Base-by-base conservation (phyloP, 257 asterid species). In the Solanum peruvianum region DNA sequence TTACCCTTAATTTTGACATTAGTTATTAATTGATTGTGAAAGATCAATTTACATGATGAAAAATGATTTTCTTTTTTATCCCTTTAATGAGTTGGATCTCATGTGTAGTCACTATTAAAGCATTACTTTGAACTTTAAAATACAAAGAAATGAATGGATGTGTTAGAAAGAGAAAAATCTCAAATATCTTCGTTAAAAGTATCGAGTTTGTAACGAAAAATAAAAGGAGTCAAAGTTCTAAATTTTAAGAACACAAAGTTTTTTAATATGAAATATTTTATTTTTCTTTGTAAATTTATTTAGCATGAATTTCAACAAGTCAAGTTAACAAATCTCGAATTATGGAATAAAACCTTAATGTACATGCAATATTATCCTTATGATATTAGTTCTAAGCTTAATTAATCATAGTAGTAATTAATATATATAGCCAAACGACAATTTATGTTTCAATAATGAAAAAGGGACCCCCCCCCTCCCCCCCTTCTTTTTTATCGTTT, bases 161-260 rank as follows among this genome's bases (percentile, higher is more conserved):
- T 72, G 29, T 1, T 37, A 13, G 18, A 73, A 37, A 20, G 20
- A 35, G 18, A 39, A 15, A 7, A 37, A 72, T 72, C 0, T 11
- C 49, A 7, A 2, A 37, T 23, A 29, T 0, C 29, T 33, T 33
- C 4, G 5, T 20, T 72, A 37, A 37, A 5, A 72, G 6, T 35
- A 72, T 72, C 1, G 2, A 0, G 2, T 72, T 72, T 72, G 18
- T 52, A 52, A n/a, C 0, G 5, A 33, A 33, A 33, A 33, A 33
- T 29, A 33, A 33, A 33, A 3, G 4, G 35, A 33, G 35, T 33
- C 35, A 33, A 33, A 33, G 0, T 33, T 33, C 27, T 3, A 33
- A 72, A 7, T 21, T 37, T 72, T 0, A 20, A 10, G 2, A 72
- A 21, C 6, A 10, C 0, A 72, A 2, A 0, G 0, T 25, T 25